phyloP scores from a whole-genome alignment of 2,329 filamentous ascomycete genomes.

The Pseudopyricularia javanii region DNA sequence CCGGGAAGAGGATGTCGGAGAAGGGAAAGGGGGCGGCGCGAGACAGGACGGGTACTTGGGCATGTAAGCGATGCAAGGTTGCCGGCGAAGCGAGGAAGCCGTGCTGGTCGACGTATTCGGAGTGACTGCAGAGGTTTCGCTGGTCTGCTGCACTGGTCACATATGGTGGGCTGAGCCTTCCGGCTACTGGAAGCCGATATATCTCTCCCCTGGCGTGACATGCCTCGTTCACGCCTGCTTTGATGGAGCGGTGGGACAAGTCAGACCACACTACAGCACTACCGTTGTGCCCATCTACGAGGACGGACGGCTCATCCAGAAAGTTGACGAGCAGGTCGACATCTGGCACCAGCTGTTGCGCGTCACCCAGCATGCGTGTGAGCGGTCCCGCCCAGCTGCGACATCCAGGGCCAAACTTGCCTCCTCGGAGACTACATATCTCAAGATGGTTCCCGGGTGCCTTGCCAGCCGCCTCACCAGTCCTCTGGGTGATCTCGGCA shows the following conservation, averaged over 20 bases:
- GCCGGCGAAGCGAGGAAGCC: conserved; percentile 31
- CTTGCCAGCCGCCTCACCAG: background rate
- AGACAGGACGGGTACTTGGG: conserved; percentile 32
- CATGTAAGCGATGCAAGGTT: conserved; percentile 26
- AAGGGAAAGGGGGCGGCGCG: conserved; percentile 4
- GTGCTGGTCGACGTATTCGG: conserved; percentile 27
- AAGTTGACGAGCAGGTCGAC: background rate
- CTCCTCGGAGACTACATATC: background rate
- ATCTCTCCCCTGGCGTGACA: background rate
- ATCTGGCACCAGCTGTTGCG: background rate
- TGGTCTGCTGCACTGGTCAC: conserved; percentile 14
- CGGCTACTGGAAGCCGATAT: too few species aligned
- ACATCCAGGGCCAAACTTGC: background rate
- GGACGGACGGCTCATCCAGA: background rate
- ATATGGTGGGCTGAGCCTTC: conserved; percentile 16
- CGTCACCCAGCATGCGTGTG: background rate
- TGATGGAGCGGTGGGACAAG: background rate
- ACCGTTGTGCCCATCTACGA: background rate
- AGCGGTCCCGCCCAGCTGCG: background rate
- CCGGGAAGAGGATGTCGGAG: conserved; percentile 5
- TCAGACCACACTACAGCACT: background rate
- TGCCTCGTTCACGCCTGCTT: background rate
- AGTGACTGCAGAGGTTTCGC: conserved; percentile 29
- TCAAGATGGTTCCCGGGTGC: background rate
- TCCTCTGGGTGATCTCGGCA: background rate